These are phyloP conservation scores for Irpex sp. DNA, from an alignment of 1,284 basidiomycete genomes.

Conservation along the genomic window DNA sequence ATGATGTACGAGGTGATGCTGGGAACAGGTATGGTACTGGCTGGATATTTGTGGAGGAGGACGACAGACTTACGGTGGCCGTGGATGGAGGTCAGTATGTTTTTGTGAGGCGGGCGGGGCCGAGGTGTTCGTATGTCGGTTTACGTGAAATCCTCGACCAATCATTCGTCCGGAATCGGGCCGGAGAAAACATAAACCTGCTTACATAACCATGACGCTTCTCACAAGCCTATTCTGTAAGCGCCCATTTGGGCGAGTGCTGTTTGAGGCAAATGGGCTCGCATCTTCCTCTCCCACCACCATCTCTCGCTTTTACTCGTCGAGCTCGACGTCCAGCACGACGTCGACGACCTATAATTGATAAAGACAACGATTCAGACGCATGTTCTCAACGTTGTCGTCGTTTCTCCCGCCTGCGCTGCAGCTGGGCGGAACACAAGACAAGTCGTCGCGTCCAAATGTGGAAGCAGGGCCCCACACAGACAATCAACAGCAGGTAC, in stretches of 20 bases:
- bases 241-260: background rate
- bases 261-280: background rate
- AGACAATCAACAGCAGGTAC: background rate
- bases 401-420: slow-evolving; percentile 56
- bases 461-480: background rate
- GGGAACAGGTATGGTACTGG: background rate
- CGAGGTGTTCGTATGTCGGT: background rate
- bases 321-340: background rate
- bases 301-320: background rate
- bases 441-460: slow-evolving; percentile 11
- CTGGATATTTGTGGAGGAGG: background rate
- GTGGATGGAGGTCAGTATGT: background rate
- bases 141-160: background rate
- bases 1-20: background rate
- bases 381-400: slow-evolving; percentile 59
- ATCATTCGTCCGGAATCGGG: background rate
- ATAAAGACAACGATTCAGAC: background rate
- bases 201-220: background rate
- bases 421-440: slow-evolving; percentile 25
- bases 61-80: background rate
- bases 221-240: background rate
- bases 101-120: background rate
- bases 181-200: background rate
- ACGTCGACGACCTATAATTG: background rate
- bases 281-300: background rate